Percentiles rank a stretch among this genome's conserved stretches.
These are phyloP conservation scores for Cryphonectria radicalis DNA, from an alignment of 2,329 filamentous ascomycete species.

Conservation along the genomic window DNA sequence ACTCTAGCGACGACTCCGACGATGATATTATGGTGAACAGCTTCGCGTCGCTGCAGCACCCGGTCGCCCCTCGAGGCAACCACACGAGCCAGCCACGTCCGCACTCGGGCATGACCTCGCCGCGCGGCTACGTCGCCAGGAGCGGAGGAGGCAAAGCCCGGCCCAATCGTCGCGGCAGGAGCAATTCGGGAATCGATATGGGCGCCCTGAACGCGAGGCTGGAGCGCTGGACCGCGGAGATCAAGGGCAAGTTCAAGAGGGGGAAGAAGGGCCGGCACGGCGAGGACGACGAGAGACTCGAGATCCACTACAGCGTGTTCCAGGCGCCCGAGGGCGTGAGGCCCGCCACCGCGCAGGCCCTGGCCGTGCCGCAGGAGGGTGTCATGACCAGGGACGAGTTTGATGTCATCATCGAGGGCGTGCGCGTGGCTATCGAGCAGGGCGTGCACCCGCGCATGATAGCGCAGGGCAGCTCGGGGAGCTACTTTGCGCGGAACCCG, in stretches of 20 bases:
- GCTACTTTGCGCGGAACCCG: conserved; percentile 92
- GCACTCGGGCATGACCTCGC: conserved; percentile 63
- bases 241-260: conserved; percentile 93
- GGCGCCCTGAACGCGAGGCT: conserved; percentile 97
- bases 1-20: conserved; percentile 73
- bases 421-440: conserved; percentile 86
- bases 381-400: conserved; percentile 81
- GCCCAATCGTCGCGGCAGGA: conserved; percentile 55
- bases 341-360: conserved; percentile 74
- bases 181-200: conserved; percentile 91
- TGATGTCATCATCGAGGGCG: conserved; percentile 85
- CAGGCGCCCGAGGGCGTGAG: conserved; percentile 87
- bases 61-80: conserved; percentile 65
- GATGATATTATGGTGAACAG: conserved; percentile 62
- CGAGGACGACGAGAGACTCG: conserved; percentile 77
- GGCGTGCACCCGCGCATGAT: conserved; percentile 95
- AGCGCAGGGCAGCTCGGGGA: conserved; percentile 93
- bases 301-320: conserved; percentile 98
- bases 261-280: conserved; percentile 64
- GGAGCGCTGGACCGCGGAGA: conserved; percentile 97
- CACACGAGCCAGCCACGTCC: conserved; percentile 65
- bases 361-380: conserved; percentile 67
- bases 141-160: conserved; percentile 43
- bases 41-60: conserved; percentile 60
- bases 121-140: conserved; percentile 47